Conservation (phyloP, 1,284 basidiomycete species). For the Fomitopsis schrenkii region DNA sequence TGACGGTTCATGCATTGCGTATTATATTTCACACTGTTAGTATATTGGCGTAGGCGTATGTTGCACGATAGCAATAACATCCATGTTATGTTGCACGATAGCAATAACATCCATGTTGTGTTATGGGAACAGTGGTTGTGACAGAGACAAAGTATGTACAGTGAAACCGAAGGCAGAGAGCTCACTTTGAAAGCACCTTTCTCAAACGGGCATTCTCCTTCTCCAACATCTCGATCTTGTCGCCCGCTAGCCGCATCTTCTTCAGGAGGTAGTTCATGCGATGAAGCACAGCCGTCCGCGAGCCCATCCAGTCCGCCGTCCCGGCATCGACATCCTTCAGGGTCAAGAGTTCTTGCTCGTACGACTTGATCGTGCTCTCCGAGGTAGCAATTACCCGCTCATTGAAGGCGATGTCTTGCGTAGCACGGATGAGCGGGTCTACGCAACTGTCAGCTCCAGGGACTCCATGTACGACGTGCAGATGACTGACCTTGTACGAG, state of each 20-base stretch:
- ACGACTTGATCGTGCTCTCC: constrained; percentile 63
- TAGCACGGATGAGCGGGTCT: constrained; percentile 82
- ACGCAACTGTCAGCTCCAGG: neutral
- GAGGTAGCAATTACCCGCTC: constrained; percentile 65
- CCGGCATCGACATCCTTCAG: constrained; percentile 60
- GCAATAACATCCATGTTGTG: neutral
- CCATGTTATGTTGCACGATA: neutral
- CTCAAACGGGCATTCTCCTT: constrained; percentile 65
- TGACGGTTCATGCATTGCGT: constrained; percentile 30
- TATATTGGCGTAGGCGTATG: neutral
- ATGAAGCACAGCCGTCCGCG: constrained; percentile 50
- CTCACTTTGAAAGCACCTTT: constrained; percentile 37
- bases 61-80: neutral
- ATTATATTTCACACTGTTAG: constrained; percentile 10
- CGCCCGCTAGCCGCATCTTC: constrained; percentile 70
- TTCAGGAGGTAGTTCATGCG: constrained; percentile 68
- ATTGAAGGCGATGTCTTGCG: constrained; percentile 80
- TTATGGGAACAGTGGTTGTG: neutral
- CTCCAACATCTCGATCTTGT: constrained; percentile 67
- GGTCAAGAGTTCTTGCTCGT: constrained; percentile 72
- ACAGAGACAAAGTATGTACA: neutral
- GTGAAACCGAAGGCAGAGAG: neutral
- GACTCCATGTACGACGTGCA: neutral
- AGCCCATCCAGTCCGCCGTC: constrained; percentile 42
- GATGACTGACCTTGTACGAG: constrained; percentile 66